Evolutionary conservation across 2,329 filamentous ascomycete species (phyloP), one percentile per base, ranked within the genome.

Genomic region (Scopulariopsis brevicaulis): DNA sequence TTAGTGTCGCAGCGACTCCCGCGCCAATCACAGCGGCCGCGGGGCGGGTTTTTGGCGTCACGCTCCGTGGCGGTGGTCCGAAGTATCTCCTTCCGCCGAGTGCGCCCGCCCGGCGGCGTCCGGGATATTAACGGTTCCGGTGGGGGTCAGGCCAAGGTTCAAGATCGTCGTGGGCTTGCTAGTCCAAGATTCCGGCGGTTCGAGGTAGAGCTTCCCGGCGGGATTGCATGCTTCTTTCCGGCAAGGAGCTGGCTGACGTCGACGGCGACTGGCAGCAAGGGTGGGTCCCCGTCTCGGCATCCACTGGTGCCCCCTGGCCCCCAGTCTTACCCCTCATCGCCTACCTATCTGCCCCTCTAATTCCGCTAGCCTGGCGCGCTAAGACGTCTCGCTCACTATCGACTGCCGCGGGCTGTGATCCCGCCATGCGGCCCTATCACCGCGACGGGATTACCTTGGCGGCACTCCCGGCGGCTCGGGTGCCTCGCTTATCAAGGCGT

Each of bases 11-110:
- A 62, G 64, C 63, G 7, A 53, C 32, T 67, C 66, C 66, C 66
- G 66, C 66, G 37, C 66, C 66, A 67, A 67, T 67, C 66, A 67
- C 59, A 57, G 54, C 35, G 54, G 59, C 57, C 40, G n/a, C n/a
- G 46, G 46, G n/a, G 5, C 46, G 11, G 22, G 22, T 15, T 18
- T n/a, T 8, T 32, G 28, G 28, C 28, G 28, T 32, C 28, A 4
- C 28, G 28, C 28, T 32, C 28, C 28, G 28, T 8, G 28, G 28
- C 28, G 28, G 28, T 32, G 28, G 20, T 50, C 46, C 46, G 46
- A 24, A 50, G 20, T 3, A 18, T 40, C 28, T 32, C 28, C 28
- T 32, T n/a, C n/a, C n/a, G 28, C 28, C 28, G 28, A 32, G 28
- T 32, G 28, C 28, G 28, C 28, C 28, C 28, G 28, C 28, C 28